phyloP scores from a whole-genome alignment of 768 basidiomycete genomes.

The Peribolospora baueri region DNA sequence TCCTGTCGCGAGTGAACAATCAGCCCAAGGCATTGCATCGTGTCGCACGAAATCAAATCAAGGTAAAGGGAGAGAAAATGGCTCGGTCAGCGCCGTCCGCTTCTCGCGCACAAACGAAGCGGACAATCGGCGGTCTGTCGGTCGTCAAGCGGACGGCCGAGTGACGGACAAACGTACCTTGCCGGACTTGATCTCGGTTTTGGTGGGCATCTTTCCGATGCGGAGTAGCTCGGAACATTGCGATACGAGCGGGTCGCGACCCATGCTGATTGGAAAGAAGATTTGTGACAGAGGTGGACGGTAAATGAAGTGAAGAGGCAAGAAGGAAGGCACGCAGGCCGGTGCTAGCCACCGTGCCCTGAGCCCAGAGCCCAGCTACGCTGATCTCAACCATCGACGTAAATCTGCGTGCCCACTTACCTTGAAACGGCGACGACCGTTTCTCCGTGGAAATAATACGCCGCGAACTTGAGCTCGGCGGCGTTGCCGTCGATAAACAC shows the following conservation, averaged over 20 bases:
- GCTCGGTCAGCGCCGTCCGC: too few species aligned
- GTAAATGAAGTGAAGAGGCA: conserved; percentile 8
- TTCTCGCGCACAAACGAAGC: too few species aligned
- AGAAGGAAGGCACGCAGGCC: conserved; percentile 1
- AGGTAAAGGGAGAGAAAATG: too few species aligned
- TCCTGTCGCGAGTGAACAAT: too few species aligned
- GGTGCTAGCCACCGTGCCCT: too few species aligned
- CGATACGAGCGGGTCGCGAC: conserved; percentile 52
- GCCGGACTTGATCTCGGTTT: conserved; percentile 45
- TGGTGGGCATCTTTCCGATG: conserved; percentile 53
- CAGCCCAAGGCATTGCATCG: too few species aligned
- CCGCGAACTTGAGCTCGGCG: conserved; percentile 60
- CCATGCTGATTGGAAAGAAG: conserved; percentile 30
- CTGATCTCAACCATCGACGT: conserved; percentile 8
- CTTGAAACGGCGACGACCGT: conserved; percentile 44
- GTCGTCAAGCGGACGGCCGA: too few species aligned
- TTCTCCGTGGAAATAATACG: conserved; percentile 42
- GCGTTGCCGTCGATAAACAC: conserved; percentile 51
- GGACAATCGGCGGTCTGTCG: too few species aligned
- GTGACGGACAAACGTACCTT: conserved; percentile 27
- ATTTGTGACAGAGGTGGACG: too few species aligned
- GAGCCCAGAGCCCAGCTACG: not conserved
- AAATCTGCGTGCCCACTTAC: not conserved
- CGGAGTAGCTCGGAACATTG: conserved; percentile 56
- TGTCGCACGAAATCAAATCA: too few species aligned